These are phyloP conservation scores for Suillus fuscotomentosus DNA, from an alignment of 768 basidiomycete species.

Conservation along the genomic window DNA sequence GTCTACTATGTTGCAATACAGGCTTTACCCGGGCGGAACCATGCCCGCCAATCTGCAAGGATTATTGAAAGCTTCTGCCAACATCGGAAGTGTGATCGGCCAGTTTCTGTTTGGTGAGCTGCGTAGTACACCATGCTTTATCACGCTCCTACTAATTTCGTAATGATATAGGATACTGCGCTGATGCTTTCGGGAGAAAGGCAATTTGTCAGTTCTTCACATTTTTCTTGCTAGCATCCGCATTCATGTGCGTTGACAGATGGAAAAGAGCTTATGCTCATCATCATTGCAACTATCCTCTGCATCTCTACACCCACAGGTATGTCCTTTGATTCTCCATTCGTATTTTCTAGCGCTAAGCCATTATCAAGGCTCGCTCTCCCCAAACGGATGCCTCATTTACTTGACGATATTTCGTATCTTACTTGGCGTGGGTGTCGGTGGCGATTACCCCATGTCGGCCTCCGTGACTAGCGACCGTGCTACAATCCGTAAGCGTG, in stretches of 20 bases:
- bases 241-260: slow-evolving; percentile 36
- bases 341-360: not conserved
- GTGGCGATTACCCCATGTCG: slow-evolving; percentile 80
- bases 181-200: slow-evolving; percentile 68
- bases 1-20: slow-evolving; percentile 64
- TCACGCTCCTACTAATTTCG: not conserved
- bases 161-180: slow-evolving; percentile 48
- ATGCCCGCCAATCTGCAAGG: slow-evolving; percentile 59
- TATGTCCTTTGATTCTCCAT: slow-evolving; percentile 6
- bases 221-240: not conserved
- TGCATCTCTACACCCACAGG: slow-evolving; percentile 65
- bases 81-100: slow-evolving; percentile 72
- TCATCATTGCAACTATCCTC: slow-evolving; percentile 75
- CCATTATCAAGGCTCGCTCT: slow-evolving; percentile 40
- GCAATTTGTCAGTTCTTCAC: slow-evolving; percentile 47
- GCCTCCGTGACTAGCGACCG: slow-evolving; percentile 69
- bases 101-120: slow-evolving; percentile 58
- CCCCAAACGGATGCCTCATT: slow-evolving; percentile 51
- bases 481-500: slow-evolving; percentile 61
- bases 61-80: slow-evolving; percentile 64
- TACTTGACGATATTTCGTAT: slow-evolving; percentile 70
- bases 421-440: slow-evolving; percentile 74
- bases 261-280: slow-evolving; percentile 78
- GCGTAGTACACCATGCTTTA: not conserved
- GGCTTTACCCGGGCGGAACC: slow-evolving; percentile 50